Base-by-base conservation (phyloP, 768 basidiomycete genomes). In the Cantharellus anzutake region DNA sequence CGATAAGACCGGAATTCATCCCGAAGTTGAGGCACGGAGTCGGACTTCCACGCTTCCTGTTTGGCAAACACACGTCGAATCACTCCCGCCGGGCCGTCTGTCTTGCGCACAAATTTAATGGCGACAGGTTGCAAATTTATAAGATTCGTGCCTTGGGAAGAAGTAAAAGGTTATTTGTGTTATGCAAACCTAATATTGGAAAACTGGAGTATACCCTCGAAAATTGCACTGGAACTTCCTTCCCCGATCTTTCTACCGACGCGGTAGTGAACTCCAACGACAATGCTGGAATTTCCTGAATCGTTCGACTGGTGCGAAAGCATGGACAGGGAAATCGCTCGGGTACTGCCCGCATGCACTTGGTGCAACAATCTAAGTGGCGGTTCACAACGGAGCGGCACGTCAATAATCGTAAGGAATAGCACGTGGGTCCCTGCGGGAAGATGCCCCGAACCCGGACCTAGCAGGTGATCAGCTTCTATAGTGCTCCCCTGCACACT, bases 91-190 rank as follows among this genome's bases (percentile, higher is more conserved):
- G 20, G 20, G 20, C 20, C 20, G 20, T 29, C 20, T 29, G 20
- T 29, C 20, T 29, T 29, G 20, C 20, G 20, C 20, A 29, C 1
- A 41, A 4, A 29, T 29, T 29, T 29, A 29, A 29, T 29, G 20
- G 96, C 96, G 62, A 98, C 94, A 5, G 92, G 93, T 74, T 94
- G 92, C 2, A 86, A 91, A 77, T 99, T 99, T 73, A 98, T 81
- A 40, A 99, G 77, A 70, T 99, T 99, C 4, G 92, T 94, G 37
- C 94, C 94, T 97, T 68, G 56, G 63, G 56, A 48, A 35, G 59
- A 41, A 65, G 51, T 61, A 39, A 40, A 41, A 40, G 42, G 4
- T 3, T 56, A 59, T 34, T 53, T 4, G 55, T 3, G 16, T 37
- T 11, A 7, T 37, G 7, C 11, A 50, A 20, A 60, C 41, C 42